Evolutionary conservation across 371 early-diverging fungal genomes (phyloP).

Genomic region (Lichtheimia corymbifera): DNA sequence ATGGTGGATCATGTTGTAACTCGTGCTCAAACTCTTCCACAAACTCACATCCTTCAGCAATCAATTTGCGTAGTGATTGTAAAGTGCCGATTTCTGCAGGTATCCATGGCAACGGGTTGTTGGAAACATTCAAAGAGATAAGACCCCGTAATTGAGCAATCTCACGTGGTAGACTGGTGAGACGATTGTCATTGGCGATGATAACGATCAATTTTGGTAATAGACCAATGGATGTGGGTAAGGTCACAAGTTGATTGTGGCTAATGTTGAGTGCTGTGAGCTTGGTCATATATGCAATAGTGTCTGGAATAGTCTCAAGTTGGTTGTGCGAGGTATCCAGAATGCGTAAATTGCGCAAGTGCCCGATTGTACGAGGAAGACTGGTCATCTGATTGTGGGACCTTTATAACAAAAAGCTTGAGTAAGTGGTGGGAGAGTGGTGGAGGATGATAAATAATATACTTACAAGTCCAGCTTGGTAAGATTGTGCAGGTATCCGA

Average conservation of each 20-base stretch:
- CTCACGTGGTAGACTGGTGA: constrained; percentile 57
- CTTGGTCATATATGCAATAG: constrained; percentile 29
- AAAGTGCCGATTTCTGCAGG: constrained; percentile 48
- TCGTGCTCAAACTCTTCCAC: constrained; percentile 28
- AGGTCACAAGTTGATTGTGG: constrained; percentile 58
- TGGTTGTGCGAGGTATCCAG: constrained; percentile 40
- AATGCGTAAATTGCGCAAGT: constrained; percentile 31
- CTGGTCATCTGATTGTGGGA: constrained; percentile 44
- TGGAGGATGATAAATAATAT: background rate
- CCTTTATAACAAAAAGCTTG: constrained; percentile 16
- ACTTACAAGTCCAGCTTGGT: constrained; percentile 46
- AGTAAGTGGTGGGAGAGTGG: background rate
- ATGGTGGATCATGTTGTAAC: constrained; percentile 47
- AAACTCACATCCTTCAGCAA: constrained; percentile 55
- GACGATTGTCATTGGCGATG: constrained; percentile 53
- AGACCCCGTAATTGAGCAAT: constrained; percentile 57
- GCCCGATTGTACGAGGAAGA: constrained; percentile 40
- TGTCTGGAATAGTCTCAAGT: constrained; percentile 35
- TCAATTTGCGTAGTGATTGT: constrained; percentile 59
- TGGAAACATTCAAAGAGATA: constrained; percentile 62
- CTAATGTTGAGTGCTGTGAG: constrained; percentile 39
- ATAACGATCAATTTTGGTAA: constrained; percentile 59
- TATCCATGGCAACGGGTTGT: constrained; percentile 57
- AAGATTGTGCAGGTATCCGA: constrained; percentile 35
- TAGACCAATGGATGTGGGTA: constrained; percentile 70